These are phyloP conservation scores for Salisapilia sapeloensis DNA, from an alignment of 352 stramenopile genomes.

Conservation along the genomic window DNA sequence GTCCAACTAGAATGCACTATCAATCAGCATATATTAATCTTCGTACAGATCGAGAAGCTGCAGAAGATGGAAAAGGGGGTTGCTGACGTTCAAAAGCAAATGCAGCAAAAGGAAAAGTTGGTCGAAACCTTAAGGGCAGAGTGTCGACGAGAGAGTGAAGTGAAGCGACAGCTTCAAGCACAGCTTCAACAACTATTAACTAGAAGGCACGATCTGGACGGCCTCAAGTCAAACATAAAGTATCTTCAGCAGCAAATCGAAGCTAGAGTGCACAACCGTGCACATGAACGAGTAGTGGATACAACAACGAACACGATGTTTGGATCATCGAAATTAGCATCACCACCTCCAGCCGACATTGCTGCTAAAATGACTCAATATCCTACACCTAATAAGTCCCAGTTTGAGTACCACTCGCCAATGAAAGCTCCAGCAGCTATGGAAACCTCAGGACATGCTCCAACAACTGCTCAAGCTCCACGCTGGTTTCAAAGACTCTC, in stretches of 20 bases:
- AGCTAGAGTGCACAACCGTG: background rate
- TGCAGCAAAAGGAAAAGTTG: no score
- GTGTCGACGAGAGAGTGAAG: conserved; percentile 12
- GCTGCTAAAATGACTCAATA: conserved; percentile 4
- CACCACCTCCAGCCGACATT: no score
- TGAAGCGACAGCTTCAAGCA: conserved; percentile 28
- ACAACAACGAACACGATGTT: no score
- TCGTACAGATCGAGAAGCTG: conserved; percentile 41
- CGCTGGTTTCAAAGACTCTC: no score
- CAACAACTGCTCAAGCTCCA: no score
- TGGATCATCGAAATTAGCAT: no score
- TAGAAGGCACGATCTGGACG: conserved; percentile 36
- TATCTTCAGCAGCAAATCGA: conserved; percentile 1
- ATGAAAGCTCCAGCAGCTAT: no score
- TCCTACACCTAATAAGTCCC: no score
- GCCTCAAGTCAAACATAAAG: conserved; percentile 36
- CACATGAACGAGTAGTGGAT: no score
- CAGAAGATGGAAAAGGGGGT: conserved; percentile 6
- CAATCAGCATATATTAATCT: background rate
- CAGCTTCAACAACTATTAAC: conserved; percentile 54
- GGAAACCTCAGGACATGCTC: no score
- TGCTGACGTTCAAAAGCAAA: conserved; percentile 13
- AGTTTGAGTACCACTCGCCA: no score
- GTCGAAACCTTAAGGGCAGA: conserved; percentile 29
- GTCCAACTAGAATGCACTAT: background rate